phyloP scores from a whole-genome alignment of 23 red algal genomes.

The Chondrus crispus region DNA sequence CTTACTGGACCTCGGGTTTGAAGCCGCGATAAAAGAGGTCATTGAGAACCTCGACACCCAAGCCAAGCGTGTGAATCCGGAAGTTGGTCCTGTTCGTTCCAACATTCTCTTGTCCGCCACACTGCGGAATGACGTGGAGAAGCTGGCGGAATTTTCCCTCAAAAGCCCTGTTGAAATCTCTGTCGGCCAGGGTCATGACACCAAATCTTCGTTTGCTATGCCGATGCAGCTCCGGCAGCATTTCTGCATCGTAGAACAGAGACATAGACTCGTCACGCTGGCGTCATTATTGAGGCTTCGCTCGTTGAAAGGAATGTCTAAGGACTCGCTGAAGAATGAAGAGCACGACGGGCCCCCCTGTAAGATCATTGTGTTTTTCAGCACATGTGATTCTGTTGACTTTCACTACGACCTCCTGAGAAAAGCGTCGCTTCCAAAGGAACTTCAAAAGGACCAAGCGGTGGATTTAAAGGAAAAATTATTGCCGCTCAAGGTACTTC shows the following conservation, averaged over 20 bases:
- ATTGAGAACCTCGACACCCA: conserved; percentile 51
- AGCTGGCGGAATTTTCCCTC: conserved; percentile 64
- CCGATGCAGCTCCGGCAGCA: conserved; percentile 65
- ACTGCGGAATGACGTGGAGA: conserved; percentile 50
- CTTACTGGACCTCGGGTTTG: conserved; percentile 91
- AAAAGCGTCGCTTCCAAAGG: conserved; percentile 46
- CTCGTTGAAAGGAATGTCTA: conserved; percentile 29
- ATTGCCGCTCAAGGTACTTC: conserved; percentile 38
- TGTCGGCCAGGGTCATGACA: not conserved
- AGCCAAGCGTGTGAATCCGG: not conserved
- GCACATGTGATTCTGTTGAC: conserved; percentile 89
- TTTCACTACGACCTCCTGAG: conserved; percentile 70
- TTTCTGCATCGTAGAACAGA: conserved; percentile 79
- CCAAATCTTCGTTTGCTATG: conserved; percentile 40
- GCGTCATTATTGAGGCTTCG: conserved; percentile 57
- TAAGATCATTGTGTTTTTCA: conserved; percentile 89
- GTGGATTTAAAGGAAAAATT: not conserved
- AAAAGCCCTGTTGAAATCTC: conserved; percentile 57
- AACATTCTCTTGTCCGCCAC: conserved; percentile 81
- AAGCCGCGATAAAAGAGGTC: conserved; percentile 61
- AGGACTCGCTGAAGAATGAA: not conserved
- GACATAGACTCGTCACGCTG: conserved; percentile 68
- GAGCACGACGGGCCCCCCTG: not conserved
- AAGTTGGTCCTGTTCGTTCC: not conserved
- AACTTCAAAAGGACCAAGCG: not conserved